Evolutionary conservation across 1,139 yeast genomes (phyloP).

Genomic region (Blastobotrys proliferans): DNA sequence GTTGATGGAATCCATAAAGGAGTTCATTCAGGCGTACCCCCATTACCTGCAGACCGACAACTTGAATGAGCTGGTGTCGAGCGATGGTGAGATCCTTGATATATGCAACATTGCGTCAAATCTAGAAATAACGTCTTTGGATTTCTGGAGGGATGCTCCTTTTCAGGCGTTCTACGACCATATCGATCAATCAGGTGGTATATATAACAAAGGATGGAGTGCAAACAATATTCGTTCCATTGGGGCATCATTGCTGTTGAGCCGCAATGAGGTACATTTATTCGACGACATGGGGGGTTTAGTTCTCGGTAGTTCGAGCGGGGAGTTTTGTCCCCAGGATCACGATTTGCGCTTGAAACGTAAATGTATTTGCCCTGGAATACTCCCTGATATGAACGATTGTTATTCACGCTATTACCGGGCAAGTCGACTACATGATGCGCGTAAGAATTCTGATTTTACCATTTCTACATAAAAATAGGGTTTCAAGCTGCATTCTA

Average conservation of each 20-base stretch:
- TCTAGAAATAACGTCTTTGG: conserved; percentile 80
- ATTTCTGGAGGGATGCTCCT: conserved; percentile 65
- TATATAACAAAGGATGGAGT: conserved; percentile 87
- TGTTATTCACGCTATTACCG: too few relatives aligned
- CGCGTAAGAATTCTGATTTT: too few relatives aligned
- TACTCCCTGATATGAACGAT: too few relatives aligned
- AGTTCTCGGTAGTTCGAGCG: too few relatives aligned
- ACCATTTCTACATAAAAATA: too few relatives aligned
- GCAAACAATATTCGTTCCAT: conserved; percentile 84
- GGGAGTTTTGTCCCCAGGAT: too few relatives aligned
- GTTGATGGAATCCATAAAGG: conserved; percentile 52
- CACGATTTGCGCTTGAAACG: too few relatives aligned
- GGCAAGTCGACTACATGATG: too few relatives aligned
- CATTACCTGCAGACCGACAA: conserved; percentile 60
- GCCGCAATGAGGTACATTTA: conserved; percentile 70
- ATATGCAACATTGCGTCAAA: conserved; percentile 91
- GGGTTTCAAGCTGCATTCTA: too few relatives aligned
- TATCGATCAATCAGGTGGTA: conserved; percentile 71
- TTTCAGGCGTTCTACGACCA: conserved; percentile 61
- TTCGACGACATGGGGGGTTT: conserved; percentile 80
- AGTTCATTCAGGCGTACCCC: conserved; percentile 40
- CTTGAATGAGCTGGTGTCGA: conserved; percentile 66
- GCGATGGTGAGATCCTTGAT: conserved; percentile 56
- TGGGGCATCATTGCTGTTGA: conserved; percentile 69
- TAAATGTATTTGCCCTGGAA: too few relatives aligned